Base-by-base conservation (phyloP, 73 alveolate genomes). In the Durusdinium trenchii region DNA sequence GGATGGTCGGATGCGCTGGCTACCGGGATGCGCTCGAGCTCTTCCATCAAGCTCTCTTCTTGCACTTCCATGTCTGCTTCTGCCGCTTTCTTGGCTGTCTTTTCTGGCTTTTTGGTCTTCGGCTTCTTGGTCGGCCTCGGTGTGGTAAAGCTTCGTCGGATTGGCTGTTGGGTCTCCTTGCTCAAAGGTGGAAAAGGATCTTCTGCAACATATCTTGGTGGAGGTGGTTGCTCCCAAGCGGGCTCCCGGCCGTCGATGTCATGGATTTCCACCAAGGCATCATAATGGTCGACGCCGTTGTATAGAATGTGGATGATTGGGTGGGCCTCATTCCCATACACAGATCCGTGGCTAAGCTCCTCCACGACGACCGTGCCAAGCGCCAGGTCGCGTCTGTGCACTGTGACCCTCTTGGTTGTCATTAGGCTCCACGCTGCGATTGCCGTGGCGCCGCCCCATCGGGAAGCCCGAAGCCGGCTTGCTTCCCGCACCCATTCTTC, bases 201-300 rank as follows among this genome's bases (percentile, higher is more conserved):
- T 75, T n/a, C 26, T 38, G 6, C 3, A 6, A 6, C 48, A 51
- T 32, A 32, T 48, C 32, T 18, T 51, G 48, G 52, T 38, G 84
- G 54, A 36, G 52, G 26, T n/a, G 85, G 85, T 40, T 38, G 85
- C 85, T 10, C 3, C 54, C 85, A 38, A 3, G 85, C 51, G 3
- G 85, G 54, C 51, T 1, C 38, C 85, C 50, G 6, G 48, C 71
- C 62, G 4, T 16, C 6, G 32, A 35, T 16, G 36, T 28, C 54
- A 18, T 10, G 14, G 43, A 76, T 4, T 40, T 76, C 86, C 3
- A 87, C 69, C 69, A 87, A 46, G 64, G 60, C 71, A 30, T 90
- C 97, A 23, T 90, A 90, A 43, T 90, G 97, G 71, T 90, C 86
- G 1, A 14, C 20, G 42, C 75, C 76, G 87, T 90, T 90, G 73